Base-by-base conservation (phyloP, 1,284 basidiomycete genomes). In the Ceratobasidium sp. region DNA sequence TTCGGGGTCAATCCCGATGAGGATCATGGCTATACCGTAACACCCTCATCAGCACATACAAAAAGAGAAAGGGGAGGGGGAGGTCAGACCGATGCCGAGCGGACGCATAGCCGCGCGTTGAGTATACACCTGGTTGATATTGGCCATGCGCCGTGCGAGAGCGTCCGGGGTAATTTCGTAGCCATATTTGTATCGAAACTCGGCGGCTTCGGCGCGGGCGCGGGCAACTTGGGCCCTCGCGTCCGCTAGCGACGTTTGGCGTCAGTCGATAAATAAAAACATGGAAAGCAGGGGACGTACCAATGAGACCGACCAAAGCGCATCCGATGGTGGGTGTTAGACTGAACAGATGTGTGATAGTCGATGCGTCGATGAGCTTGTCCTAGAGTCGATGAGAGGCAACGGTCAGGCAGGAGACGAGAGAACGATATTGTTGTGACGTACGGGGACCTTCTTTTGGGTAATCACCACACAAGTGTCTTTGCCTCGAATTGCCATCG, bases 121-220 rank as follows among this genome's bases (percentile, higher is more conserved):
- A 0, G 97, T 99, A 84, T 98, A 98, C 1, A 99, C 97, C 84
- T 99, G 98, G 83, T 99, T 99, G 83, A 99, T 95, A 83, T 98
- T 98, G 48, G 98, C 97, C 81, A 99, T 86, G 64, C 98, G 88
- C 80, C 96, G 91, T 43, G 98, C 94, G 54, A 99, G 88, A 39
- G 94, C 91, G 81, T 98, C 96, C 0, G 97, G 95, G 1, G 96
- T 96, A 79, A 99, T 98, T 84, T 98, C 95, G 81, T 98, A 98
- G 61, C 98, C 98, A 80, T 92, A 96, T 84, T 98, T 98, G 87
- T 98, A 95, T 78, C 96, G 88, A 87, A 96, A 98, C 43, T 96
- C 90, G 49, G 95, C 94, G 13, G 98, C 98, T 83, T 99, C 97
- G 74, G 87, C 84, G 74, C 94, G 90, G 64, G 98, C 96, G 49